Base-by-base conservation (phyloP, 306 rosid genomes). In the Prunus mira region DNA sequence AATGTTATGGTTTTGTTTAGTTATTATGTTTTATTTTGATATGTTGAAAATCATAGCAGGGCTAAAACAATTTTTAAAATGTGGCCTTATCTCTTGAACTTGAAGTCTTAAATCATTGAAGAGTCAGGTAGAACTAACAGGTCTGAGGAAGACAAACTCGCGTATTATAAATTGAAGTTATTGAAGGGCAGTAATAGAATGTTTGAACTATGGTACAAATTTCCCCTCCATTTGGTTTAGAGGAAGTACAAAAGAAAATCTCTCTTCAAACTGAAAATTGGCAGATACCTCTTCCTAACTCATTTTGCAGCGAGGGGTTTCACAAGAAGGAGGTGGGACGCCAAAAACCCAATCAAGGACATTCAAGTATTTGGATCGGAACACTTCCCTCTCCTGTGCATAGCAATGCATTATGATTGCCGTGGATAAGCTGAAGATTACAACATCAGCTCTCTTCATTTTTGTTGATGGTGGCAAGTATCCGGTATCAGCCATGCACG, bases 271-370 rank as follows among this genome's bases (percentile, higher is more conserved):
- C 32, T 15, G 0, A 55, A 22, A 72, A 28, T 12, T 1, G 14
- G 7, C 27, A 19, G 65, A 10, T 12, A 14, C 72, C 60, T 10
- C 76, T 28, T 76, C 49, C 51, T 71, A 77, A 17, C 62, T 56
- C 6, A 76, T 78, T 77, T 90, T 89, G 89, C 87, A 81, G 76
- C 88, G 83, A 1, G 99, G 98, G 52, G 93, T 92, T 81, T 92
- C 97, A 76, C 90, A 84, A 10, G 91, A 84, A 62, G 97, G 90
- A 82, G 97, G 93, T 38, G 99, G 99, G 8, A 92, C 80, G 7
- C 99, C 99, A 51, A 95, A 95, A 43, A 95, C 99, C 99, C 99
- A 95, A 78, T 95, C 97, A 18, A 95, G 97, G 75, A 90, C 97
- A 61, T 90, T 80, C 74, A 86, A 79, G 70, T 86, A 93, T 77